Percentiles rank a stretch among this genome's conserved stretches.
Conservation (phyloP, 495 filamentous ascomycete species). For the Xylaria nigripes region DNA sequence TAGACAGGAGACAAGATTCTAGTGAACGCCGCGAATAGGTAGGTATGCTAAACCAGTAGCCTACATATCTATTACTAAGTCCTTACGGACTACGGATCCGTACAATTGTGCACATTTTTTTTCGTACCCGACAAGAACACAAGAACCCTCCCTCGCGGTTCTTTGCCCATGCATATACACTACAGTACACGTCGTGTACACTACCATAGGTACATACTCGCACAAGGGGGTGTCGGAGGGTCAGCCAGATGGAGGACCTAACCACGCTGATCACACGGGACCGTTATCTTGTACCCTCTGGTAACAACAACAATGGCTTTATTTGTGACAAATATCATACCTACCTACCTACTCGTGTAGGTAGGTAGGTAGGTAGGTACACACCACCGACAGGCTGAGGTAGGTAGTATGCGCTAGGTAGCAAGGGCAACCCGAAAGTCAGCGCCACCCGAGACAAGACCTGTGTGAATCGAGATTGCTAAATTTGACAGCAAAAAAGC, state of each 20-base stretch:
- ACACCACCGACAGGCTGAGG: neutral
- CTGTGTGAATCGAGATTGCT: constrained; percentile 10
- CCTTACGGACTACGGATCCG: too few relatives aligned
- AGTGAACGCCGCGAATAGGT: too few relatives aligned
- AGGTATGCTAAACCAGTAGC: too few relatives aligned
- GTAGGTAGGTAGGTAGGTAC: too few relatives aligned
- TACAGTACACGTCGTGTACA: neutral
- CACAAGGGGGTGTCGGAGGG: neutral
- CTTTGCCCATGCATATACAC: neutral
- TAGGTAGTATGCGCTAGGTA: neutral
- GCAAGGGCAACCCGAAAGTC: neutral
- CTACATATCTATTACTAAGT: too few relatives aligned
- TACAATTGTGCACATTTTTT: too few relatives aligned
- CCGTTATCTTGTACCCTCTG: constrained; percentile 2
- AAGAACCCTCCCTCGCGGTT: neutral
- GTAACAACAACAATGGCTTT: constrained; percentile 7
- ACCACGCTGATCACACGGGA: constrained; percentile 4
- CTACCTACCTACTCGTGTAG: neutral
- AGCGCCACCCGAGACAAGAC: constrained; percentile 1
- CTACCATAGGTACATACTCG: neutral
- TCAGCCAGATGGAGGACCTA: neutral
- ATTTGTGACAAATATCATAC: constrained; percentile 9
- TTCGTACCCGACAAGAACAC: too few relatives aligned
- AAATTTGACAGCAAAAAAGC: constrained; percentile 9
- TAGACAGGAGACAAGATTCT: too few relatives aligned